Evolutionary conservation across 140 eudicot genomes (phyloP).

Genomic region (Flaveria floridana): DNA sequence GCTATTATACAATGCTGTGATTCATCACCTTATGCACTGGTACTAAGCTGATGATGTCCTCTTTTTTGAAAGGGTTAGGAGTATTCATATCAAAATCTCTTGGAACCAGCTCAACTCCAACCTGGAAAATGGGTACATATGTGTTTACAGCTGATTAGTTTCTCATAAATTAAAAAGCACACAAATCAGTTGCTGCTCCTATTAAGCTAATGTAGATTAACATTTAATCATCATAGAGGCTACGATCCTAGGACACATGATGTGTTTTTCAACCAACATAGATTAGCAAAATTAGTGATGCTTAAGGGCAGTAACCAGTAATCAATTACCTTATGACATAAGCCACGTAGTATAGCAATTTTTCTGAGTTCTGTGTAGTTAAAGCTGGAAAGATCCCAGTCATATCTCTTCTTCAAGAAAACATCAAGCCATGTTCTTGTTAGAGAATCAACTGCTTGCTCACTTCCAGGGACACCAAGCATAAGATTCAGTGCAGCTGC

Average conservation of each 20-base stretch:
- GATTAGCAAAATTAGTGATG: slow-evolving; percentile 9
- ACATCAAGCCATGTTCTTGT: slow-evolving; percentile 85
- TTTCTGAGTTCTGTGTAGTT: slow-evolving; percentile 85
- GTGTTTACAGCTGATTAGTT: slow-evolving; percentile 23
- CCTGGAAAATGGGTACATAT: slow-evolving; percentile 43
- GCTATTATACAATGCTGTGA: slow-evolving; percentile 9
- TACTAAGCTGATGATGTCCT: slow-evolving; percentile 84
- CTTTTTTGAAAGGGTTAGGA: slow-evolving; percentile 69
- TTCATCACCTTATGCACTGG: slow-evolving; percentile 92
- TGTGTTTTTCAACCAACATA: not conserved
- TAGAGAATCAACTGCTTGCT: slow-evolving; percentile 55
- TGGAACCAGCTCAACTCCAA: slow-evolving; percentile 94
- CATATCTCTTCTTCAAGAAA: slow-evolving; percentile 81
- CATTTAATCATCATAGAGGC: slow-evolving; percentile 5
- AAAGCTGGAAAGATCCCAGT: slow-evolving; percentile 76
- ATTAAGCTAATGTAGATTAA: slow-evolving; percentile 3
- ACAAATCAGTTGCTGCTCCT: slow-evolving; percentile 11
- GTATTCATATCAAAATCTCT: slow-evolving; percentile 95
- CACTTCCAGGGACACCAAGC: slow-evolving; percentile 79
- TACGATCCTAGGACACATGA: not conserved
- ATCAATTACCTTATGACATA: slow-evolving; percentile 85
- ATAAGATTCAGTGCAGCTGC: slow-evolving; percentile 88
- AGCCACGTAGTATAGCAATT: slow-evolving; percentile 89
- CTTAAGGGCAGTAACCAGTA: slow-evolving; percentile 1
- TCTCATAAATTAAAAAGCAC: not conserved